These are phyloP conservation scores for Linnemannia elongata DNA, from an alignment of 192 early-diverging fungal species.

Conservation along the genomic window DNA sequence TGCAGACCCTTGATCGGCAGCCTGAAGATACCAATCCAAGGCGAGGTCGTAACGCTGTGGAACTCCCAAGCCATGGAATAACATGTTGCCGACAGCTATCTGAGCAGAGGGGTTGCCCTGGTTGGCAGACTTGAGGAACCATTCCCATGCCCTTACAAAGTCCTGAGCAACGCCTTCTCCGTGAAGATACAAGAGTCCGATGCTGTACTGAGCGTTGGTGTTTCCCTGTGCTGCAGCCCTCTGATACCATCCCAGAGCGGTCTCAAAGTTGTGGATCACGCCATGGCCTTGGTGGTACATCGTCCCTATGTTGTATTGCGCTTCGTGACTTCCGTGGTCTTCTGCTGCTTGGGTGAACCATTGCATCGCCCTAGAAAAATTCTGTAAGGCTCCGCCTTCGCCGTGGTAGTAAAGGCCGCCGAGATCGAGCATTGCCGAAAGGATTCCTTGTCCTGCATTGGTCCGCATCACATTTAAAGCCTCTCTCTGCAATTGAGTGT, in stretches of 20 bases:
- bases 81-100: background rate
- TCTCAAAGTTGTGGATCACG: background rate
- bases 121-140: background rate
- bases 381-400: background rate
- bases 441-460: background rate
- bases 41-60: too few relatives aligned
- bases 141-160: background rate
- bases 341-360: background rate
- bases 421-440: background rate
- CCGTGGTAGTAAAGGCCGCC: background rate
- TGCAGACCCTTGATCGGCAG: too few relatives aligned
- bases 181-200: background rate
- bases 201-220: background rate
- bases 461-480: background rate
- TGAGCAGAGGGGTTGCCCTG: background rate
- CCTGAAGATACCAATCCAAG: too few relatives aligned
- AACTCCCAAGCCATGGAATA: background rate
- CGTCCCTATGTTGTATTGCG: background rate
- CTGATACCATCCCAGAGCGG: background rate
- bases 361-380: background rate
- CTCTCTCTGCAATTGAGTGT: background rate
- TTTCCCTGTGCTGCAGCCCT: background rate
- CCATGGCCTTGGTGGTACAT: background rate
- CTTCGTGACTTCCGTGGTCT: too few relatives aligned
- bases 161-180: background rate